Evolutionary conservation across 371 early-diverging fungal species (phyloP).

Genomic region (Mucor circinelloides): DNA sequence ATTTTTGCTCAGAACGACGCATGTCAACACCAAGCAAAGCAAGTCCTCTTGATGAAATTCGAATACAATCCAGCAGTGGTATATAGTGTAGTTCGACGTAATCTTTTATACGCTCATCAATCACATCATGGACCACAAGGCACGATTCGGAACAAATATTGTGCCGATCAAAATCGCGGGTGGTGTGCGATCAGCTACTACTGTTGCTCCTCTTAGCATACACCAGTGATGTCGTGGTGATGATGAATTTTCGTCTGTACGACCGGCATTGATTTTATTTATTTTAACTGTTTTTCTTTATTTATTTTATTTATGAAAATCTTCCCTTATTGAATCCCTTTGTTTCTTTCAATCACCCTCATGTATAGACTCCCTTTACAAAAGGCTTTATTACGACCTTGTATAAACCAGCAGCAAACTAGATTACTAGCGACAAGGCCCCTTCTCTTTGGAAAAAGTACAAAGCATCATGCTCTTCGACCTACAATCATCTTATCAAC

Average conservation of each 20-base stretch:
- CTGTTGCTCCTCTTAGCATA: too few relatives aligned
- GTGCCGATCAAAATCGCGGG: too few relatives aligned
- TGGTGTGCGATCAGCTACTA: too few relatives aligned
- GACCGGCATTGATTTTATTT: neutral
- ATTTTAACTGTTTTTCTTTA: neutral
- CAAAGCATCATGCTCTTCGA: neutral
- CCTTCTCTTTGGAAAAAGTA: neutral
- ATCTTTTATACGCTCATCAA: too few relatives aligned
- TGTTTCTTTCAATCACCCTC: neutral
- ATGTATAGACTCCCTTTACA: constrained; percentile 8
- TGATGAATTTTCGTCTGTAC: neutral
- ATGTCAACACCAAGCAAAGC: too few relatives aligned
- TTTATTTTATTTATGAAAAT: neutral
- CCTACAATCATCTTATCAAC: neutral
- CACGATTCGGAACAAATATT: too few relatives aligned
- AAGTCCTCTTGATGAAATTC: too few relatives aligned
- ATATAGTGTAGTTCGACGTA: too few relatives aligned
- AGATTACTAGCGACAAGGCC: neutral
- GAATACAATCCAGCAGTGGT: too few relatives aligned
- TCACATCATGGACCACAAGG: too few relatives aligned
- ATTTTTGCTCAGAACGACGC: too few relatives aligned
- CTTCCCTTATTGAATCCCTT: too few relatives aligned
- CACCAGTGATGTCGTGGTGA: neutral
- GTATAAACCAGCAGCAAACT: neutral
- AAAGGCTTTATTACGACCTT: neutral